These are phyloP conservation scores for Flaveria sonorensis DNA, from an alignment of 129 eudicot species.

Conservation along the genomic window DNA sequence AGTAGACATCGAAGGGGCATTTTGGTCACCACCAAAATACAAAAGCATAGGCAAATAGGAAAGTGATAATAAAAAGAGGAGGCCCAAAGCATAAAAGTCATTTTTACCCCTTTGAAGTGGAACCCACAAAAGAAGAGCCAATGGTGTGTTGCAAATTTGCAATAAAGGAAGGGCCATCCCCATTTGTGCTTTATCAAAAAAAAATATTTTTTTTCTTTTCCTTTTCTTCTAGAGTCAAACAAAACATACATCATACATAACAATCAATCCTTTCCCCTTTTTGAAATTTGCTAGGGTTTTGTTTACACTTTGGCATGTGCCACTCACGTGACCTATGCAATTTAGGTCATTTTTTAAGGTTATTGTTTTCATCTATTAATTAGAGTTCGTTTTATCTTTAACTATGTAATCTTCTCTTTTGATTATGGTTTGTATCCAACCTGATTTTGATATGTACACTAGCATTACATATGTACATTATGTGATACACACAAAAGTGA, in stretches of 20 bases:
- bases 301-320: constrained; percentile 7
- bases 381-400: not conserved
- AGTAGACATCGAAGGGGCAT: constrained; percentile 29
- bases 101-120: constrained; percentile 23
- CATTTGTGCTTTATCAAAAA: constrained; percentile 61
- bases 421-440: not conserved
- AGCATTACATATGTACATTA: not conserved
- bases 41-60: constrained; percentile 38
- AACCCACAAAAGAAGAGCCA: constrained; percentile 42
- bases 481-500: not conserved
- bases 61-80: constrained; percentile 36
- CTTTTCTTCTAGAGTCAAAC: constrained; percentile 47
- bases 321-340: constrained; percentile 22
- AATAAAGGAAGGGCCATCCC: constrained; percentile 45
- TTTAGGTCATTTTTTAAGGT: not conserved
- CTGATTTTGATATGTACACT: not conserved
- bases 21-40: constrained; percentile 31
- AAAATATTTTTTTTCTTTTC: constrained; percentile 27
- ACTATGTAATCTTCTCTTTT: not conserved
- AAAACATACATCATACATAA: constrained; percentile 27
- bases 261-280: constrained; percentile 34
- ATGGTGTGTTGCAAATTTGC: constrained; percentile 18
- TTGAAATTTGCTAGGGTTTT: constrained; percentile 23
- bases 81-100: constrained; percentile 36
- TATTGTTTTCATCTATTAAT: not conserved